These are phyloP conservation scores for Floccularia luteovirens DNA, from an alignment of 768 basidiomycete genomes.

Conservation along the genomic window DNA sequence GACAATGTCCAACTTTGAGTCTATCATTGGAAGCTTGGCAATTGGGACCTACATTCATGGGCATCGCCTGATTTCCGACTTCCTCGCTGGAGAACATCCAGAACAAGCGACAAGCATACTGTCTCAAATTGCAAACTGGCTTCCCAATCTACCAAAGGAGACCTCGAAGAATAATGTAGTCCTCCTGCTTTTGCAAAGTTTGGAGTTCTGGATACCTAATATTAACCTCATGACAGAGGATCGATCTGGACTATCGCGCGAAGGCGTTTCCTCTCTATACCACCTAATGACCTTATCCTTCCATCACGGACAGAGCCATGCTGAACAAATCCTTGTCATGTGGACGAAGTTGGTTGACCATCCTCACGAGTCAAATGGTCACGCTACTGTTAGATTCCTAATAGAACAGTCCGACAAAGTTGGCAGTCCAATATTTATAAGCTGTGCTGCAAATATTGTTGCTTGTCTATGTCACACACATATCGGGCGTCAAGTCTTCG, in stretches of 20 bases:
- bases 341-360: constrained; percentile 76
- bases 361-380: constrained; percentile 66
- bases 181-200: constrained; percentile 63
- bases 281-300: constrained; percentile 80
- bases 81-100: constrained; percentile 73
- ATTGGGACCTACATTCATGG: constrained; percentile 76
- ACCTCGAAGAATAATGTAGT: constrained; percentile 36
- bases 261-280: constrained; percentile 62
- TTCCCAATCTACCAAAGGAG: constrained; percentile 54
- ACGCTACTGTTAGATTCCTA: constrained; percentile 74
- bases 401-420: constrained; percentile 85
- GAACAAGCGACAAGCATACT: constrained; percentile 58
- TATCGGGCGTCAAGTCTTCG: constrained; percentile 65
- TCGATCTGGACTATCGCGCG: constrained; percentile 42
- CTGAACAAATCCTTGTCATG: constrained; percentile 73
- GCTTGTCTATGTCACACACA: constrained; percentile 77
- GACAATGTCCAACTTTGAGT: constrained; percentile 66
- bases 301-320: constrained; percentile 63
- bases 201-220: constrained; percentile 80
- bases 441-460: constrained; percentile 73
- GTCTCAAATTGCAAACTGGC: constrained; percentile 61
- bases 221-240: constrained; percentile 64
- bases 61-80: constrained; percentile 69
- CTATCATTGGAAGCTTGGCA: constrained; percentile 62
- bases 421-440: constrained; percentile 69